Percentiles rank a stretch among this genome's conserved stretches.
These are phyloP conservation scores for Vanilla planifolia DNA, from an alignment of 106 monocot species.

Conservation along the genomic window DNA sequence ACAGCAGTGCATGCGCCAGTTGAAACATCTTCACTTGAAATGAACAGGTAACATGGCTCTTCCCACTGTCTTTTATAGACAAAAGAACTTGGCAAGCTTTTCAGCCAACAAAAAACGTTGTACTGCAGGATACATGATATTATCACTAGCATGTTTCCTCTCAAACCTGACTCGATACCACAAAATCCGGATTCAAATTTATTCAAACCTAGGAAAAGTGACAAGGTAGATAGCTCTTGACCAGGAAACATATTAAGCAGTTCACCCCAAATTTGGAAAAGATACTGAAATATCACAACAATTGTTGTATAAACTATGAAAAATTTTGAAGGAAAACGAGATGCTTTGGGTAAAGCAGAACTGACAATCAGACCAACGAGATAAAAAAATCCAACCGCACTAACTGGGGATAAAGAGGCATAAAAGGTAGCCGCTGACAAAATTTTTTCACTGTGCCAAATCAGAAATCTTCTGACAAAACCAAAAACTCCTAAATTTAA, in stretches of 20 bases:
- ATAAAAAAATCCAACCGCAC: conserved; percentile 83
- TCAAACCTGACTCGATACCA: conserved; percentile 84
- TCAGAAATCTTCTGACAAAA: conserved; percentile 70
- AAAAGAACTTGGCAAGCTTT: conserved; percentile 49
- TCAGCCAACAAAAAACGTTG: conserved; percentile 84
- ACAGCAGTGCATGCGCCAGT: neutral
- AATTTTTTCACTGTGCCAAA: conserved; percentile 92
- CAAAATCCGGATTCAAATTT: conserved; percentile 81
- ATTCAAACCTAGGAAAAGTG: conserved; percentile 65
- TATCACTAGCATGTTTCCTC: conserved; percentile 82
- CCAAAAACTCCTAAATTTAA: conserved; percentile 51
- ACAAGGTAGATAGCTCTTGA: conserved; percentile 46
- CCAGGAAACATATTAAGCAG: conserved; percentile 74
- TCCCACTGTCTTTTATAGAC: conserved; percentile 81
- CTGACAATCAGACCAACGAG: conserved; percentile 67
- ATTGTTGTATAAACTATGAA: conserved; percentile 76
- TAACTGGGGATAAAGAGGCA: conserved; percentile 74
- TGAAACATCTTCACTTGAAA: conserved; percentile 25
- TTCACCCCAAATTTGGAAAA: conserved; percentile 93
- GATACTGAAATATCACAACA: conserved; percentile 64
- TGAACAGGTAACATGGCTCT: conserved; percentile 87
- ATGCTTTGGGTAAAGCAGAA: conserved; percentile 81
- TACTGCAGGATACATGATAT: conserved; percentile 88
- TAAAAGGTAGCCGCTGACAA: conserved; percentile 76
- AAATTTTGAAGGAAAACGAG: conserved; percentile 76